Conservation (phyloP, 1,284 basidiomycete genomes). For the Cutaneotrichosporon cutaneum region DNA sequence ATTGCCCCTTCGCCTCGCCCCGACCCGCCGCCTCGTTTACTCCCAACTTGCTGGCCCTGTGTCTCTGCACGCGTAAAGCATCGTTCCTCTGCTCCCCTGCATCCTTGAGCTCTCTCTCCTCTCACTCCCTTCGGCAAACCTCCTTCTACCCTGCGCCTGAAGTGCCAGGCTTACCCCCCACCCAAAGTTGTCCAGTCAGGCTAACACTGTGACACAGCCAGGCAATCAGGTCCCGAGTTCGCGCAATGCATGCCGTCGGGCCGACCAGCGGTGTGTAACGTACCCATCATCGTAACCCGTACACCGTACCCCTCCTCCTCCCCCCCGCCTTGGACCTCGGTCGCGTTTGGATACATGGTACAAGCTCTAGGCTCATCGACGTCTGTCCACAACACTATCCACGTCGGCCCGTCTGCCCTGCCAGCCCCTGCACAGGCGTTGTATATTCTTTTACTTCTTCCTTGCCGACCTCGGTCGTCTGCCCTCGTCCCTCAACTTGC, state of each 20-base stretch:
- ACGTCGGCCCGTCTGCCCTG: no score
- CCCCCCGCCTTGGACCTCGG: not conserved
- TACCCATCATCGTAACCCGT: not conserved
- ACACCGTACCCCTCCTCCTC: not conserved
- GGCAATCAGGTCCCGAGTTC: not conserved
- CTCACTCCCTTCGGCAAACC: no score
- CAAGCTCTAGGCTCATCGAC: not conserved
- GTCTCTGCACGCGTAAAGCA: no score
- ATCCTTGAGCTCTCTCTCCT: no score
- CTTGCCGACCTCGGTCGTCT: not conserved
- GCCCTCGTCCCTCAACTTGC: not conserved
- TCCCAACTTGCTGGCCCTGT: no score
- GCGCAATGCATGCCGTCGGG: not conserved
- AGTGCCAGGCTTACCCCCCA: no score
- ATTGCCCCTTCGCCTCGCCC: no score
- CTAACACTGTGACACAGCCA: not conserved
- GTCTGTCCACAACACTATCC: no score
- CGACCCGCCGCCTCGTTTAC: no score
- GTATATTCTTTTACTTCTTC: constrained; percentile 4
- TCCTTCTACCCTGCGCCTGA: no score
- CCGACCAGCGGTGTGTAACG: not conserved
- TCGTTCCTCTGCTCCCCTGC: no score
- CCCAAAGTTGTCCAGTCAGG: not conserved
- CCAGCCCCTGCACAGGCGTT: not conserved
- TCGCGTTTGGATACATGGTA: not conserved